Conservation (phyloP, 1,139 yeast species). For the Sugiyamaella sp. region DNA sequence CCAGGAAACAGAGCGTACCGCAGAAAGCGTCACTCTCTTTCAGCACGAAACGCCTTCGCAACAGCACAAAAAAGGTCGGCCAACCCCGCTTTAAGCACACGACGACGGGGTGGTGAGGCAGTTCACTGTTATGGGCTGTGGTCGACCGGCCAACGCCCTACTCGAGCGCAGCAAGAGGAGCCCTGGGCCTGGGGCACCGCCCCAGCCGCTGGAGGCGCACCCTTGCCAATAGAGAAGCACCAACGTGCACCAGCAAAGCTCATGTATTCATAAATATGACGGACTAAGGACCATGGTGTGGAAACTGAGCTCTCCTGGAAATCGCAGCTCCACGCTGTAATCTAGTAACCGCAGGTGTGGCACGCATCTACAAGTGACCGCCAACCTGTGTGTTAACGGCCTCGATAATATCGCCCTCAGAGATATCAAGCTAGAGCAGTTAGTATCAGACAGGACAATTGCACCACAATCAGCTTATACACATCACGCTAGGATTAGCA, state of each 20-base stretch:
- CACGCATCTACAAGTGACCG: slow-evolving; percentile 40
- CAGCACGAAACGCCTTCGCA: too few species aligned
- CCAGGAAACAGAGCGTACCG: too few species aligned
- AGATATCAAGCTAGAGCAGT: slow-evolving; percentile 64
- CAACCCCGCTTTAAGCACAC: too few species aligned
- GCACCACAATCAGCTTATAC: too few species aligned
- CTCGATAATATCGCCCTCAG: slow-evolving; percentile 94
- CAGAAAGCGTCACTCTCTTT: too few species aligned
- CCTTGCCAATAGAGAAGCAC: background rate
- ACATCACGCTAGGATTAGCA: too few species aligned
- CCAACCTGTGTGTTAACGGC: slow-evolving; percentile 97
- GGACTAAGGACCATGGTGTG: background rate
- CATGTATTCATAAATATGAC: background rate
- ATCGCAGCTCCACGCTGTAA: too few species aligned
- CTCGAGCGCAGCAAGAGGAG: background rate
- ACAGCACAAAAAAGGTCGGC: too few species aligned
- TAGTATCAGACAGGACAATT: slow-evolving; percentile 27
- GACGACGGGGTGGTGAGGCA: too few species aligned
- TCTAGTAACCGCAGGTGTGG: background rate
- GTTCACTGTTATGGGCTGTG: too few species aligned
- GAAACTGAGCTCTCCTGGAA: too few species aligned
- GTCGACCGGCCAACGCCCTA: background rate
- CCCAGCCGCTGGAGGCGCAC: background rate
- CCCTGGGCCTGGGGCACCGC: background rate
- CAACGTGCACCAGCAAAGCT: background rate